Conservation (phyloP, 257 asterid species). For the Solanum bulbocastanum region DNA sequence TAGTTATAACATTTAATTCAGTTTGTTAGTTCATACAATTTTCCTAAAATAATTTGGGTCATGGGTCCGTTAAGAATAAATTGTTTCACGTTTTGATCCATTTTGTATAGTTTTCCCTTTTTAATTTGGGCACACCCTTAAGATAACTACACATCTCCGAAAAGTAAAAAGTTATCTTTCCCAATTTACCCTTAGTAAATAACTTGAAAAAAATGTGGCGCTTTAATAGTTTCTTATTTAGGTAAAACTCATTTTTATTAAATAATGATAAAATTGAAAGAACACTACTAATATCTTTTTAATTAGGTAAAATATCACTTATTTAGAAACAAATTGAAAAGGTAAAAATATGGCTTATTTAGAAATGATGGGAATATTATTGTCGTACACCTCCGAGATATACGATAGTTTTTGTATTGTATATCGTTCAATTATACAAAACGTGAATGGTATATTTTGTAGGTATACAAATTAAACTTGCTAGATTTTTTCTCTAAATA, state of each 20-base stretch:
- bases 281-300: background rate
- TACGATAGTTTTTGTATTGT: background rate
- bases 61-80: too few relatives aligned
- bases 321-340: background rate
- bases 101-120: background rate
- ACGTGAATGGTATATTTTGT: background rate
- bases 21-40: too few relatives aligned
- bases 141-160: background rate
- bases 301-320: too few relatives aligned
- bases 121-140: background rate
- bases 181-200: too few relatives aligned
- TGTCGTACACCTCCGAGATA: background rate
- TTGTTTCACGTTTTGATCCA: background rate
- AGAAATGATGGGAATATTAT: background rate
- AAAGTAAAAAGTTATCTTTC: too few relatives aligned
- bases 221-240: background rate
- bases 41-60: too few relatives aligned
- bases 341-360: background rate
- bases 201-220: background rate
- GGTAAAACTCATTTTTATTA: background rate
- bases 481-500: background rate
- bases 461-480: background rate
- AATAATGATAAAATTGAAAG: background rate
- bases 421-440: background rate
- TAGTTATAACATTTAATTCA: too few relatives aligned